A percentile compares a stretch with the other conserved stretches of the same genome.
These are phyloP conservation scores for Fusarium nisikadoi DNA, from an alignment of 2,329 filamentous ascomycete genomes.

Conservation along the genomic window DNA sequence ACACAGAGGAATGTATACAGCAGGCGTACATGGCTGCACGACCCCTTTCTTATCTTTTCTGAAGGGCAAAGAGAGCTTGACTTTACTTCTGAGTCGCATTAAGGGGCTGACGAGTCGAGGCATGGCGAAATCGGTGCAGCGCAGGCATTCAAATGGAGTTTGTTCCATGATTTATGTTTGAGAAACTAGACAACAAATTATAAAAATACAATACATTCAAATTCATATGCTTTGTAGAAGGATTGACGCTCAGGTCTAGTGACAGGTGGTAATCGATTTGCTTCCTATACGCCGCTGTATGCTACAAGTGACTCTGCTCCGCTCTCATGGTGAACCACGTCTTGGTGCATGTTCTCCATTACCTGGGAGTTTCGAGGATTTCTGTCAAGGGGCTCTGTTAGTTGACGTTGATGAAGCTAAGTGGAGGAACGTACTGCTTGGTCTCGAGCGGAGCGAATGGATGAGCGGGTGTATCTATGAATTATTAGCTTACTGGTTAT, in stretches of 20 bases:
- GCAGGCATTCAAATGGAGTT: conserved; percentile 33
- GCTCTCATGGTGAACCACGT: conserved; percentile 6
- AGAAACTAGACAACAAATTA: conserved; percentile 37
- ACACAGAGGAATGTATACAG: conserved; percentile 22
- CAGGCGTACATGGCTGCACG: conserved; percentile 30
- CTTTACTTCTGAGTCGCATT: conserved; percentile 16
- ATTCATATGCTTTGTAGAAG: neutral
- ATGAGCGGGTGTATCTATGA: conserved; percentile 54
- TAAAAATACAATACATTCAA: conserved; percentile 33
- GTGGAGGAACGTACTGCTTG: conserved; percentile 34
- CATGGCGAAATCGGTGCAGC: conserved; percentile 27
- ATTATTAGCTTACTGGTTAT: conserved; percentile 1
- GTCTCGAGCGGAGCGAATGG: conserved; percentile 53
- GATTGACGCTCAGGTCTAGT: neutral
- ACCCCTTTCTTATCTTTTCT: conserved; percentile 22
- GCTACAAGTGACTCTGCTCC: neutral
- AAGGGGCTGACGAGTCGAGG: conserved; percentile 13
- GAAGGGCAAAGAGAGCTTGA: conserved; percentile 8
- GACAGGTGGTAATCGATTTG: neutral
- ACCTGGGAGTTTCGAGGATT: conserved; percentile 19
- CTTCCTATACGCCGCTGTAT: conserved; percentile 27
- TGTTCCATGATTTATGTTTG: conserved; percentile 21
- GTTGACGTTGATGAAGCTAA: neutral
- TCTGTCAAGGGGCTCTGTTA: conserved; percentile 14
- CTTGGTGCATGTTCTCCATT: conserved; percentile 31